Percentiles rank a stretch among this genome's conserved stretches.
Conservation (phyloP, 257 asterid species). For the Nyctanthes arbortristis region DNA sequence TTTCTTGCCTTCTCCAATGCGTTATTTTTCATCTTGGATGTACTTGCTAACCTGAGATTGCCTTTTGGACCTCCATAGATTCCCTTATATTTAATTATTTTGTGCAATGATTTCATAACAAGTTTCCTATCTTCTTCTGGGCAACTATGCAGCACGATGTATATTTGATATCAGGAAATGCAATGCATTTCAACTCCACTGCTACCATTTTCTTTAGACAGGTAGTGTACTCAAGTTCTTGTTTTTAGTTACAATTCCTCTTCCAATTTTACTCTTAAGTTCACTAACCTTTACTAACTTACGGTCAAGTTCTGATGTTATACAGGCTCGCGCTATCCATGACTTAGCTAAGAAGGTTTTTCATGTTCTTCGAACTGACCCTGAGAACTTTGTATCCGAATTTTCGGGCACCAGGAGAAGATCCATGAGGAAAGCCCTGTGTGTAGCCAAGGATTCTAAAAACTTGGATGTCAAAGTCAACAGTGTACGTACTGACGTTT, state of each 20-base stretch:
- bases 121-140: background rate
- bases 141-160: slow-evolving; percentile 69
- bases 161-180: slow-evolving; percentile 80
- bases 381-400: slow-evolving; percentile 54
- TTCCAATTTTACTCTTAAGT: background rate
- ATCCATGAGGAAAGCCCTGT: slow-evolving; percentile 55
- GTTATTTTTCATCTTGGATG: background rate
- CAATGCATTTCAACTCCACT: slow-evolving; percentile 87
- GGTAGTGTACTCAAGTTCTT: slow-evolving; percentile 32
- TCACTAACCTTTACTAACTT: background rate
- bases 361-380: slow-evolving; percentile 59
- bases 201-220: slow-evolving; percentile 67
- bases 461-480: slow-evolving; percentile 6
- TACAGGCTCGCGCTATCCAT: slow-evolving; percentile 75
- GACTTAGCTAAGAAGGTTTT: slow-evolving; percentile 83
- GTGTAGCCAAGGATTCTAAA: slow-evolving; percentile 38
- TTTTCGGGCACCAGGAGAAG: slow-evolving; percentile 72
- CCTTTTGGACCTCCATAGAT: background rate
- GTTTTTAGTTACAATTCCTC: background rate
- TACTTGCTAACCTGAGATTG: too few relatives aligned
- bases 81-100: background rate
- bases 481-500: slow-evolving; percentile 1
- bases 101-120: background rate
- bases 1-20: slow-evolving; percentile 20
- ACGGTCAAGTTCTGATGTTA: background rate